Evolutionary conservation across 257 asterid genomes (phyloP).

Genomic region (Mentha longifolia): DNA sequence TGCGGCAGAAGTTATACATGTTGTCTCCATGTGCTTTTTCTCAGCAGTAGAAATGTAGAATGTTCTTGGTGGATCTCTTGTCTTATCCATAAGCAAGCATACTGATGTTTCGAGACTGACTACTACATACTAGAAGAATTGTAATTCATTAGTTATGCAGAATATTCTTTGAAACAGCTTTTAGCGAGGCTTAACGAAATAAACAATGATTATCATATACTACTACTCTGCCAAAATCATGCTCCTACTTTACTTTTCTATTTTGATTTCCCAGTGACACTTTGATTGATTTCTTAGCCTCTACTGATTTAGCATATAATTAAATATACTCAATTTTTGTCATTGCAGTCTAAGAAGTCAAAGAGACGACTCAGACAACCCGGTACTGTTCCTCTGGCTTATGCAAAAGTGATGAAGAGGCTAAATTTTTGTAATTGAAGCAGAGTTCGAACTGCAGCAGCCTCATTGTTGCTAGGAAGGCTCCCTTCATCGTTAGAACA

Average conservation of each 20-base stretch:
- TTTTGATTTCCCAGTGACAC: neutral
- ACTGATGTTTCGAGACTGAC: neutral
- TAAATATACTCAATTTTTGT: constrained; percentile 26
- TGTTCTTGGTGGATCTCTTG: neutral
- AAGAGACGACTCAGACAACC: constrained; percentile 82
- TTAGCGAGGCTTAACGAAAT: neutral
- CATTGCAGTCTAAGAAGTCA: constrained; percentile 79
- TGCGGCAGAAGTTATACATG: neutral
- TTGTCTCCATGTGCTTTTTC: neutral
- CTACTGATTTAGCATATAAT: no score
- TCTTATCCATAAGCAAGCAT: neutral
- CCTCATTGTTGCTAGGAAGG: constrained; percentile 30
- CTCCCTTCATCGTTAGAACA: constrained; percentile 2
- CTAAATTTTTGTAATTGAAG: constrained; percentile 68
- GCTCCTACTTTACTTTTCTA: neutral
- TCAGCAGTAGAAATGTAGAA: neutral
- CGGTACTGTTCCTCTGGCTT: constrained; percentile 77
- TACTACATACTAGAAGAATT: neutral
- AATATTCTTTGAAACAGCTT: constrained; percentile 1
- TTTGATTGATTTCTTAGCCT: no score
- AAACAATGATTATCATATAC: neutral
- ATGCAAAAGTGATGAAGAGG: constrained; percentile 91
- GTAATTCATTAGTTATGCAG: neutral
- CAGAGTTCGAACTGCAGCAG: constrained; percentile 21
- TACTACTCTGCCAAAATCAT: neutral